These are phyloP conservation scores for Xylariaceae sp. DNA, from an alignment of 2,329 filamentous ascomycete genomes.

Conservation along the genomic window DNA sequence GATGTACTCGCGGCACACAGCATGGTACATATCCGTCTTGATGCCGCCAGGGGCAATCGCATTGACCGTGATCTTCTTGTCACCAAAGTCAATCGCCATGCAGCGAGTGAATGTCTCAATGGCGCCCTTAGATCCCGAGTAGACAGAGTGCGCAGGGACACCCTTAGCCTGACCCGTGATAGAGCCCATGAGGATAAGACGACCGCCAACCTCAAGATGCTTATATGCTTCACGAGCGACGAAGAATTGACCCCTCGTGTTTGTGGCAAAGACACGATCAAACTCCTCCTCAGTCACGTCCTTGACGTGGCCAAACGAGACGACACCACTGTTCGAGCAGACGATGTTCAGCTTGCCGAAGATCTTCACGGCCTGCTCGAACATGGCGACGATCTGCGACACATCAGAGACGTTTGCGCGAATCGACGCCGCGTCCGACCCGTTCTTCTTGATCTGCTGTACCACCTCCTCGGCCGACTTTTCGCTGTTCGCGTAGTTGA, in stretches of 20 bases:
- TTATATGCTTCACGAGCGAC: constrained; percentile 66
- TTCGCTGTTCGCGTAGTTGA: constrained; percentile 63
- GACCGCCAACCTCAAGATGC: constrained; percentile 61
- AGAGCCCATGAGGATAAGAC: constrained; percentile 68
- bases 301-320: constrained; percentile 62
- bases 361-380: constrained; percentile 56
- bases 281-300: constrained; percentile 66
- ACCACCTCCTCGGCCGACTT: constrained; percentile 62
- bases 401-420: constrained; percentile 64
- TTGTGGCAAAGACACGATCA: constrained; percentile 65
- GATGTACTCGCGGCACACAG: constrained; percentile 60
- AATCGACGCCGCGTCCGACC: constrained; percentile 58
- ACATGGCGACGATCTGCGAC: constrained; percentile 56
- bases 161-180: constrained; percentile 63
- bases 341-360: constrained; percentile 67
- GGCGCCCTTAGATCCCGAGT: constrained; percentile 70
- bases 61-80: constrained; percentile 64
- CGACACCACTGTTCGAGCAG: constrained; percentile 65
- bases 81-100: constrained; percentile 65
- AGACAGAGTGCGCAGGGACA: constrained; percentile 66
- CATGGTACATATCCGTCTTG: constrained; percentile 65
- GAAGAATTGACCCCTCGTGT: constrained; percentile 66
- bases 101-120: constrained; percentile 72
- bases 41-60: constrained; percentile 62
- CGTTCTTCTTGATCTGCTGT: constrained; percentile 57